Evolutionary conservation across 2,329 filamentous ascomycete species (phyloP), one percentile per base, ranked within the genome.

Genomic region (Sporothrix euskadiensis): DNA sequence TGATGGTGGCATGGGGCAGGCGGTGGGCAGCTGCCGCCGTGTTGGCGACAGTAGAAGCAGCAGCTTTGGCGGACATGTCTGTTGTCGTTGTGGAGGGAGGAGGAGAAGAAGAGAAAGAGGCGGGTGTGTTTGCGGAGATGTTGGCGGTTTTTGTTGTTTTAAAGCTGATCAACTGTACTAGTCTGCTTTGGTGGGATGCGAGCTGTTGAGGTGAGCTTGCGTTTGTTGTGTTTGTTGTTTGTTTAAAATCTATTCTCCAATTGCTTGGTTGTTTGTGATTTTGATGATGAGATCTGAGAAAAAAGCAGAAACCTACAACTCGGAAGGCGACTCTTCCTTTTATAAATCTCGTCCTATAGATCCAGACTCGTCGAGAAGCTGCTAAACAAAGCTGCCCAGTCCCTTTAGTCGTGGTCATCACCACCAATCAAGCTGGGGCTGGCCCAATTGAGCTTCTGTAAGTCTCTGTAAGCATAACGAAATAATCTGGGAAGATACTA

Each of bases 1-100:
- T 88, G 83, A 97, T 91, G 78, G 92, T 92, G 78, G 90, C 90
- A 81, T 91, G 30, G 54, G 87, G 83, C 81, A 88, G 89, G 72
- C 89, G 86, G 88, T 91, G 91, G 78, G 83, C 83, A 77, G 80
- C 83, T 76, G 83, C 86, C 78, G 81, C 76, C 3, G 79, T 74
- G 78, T 81, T 84, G 78, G 82, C 74, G 19, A 63, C 74, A 9
- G 75, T 78, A 80, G 82, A 49, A 71, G 73, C 61, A 71, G 72
- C 26, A 44, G 52, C 44, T 54, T 57, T 75, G 71, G 52, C 63
- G 71, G 16, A 71, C 68, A 41, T 76, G 72, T 73, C 69, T 74
- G 57, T 26, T 72, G 74, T 75, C 63, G 35, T 69, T 4, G 71
- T 26, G 3, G 71, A 30, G 71, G 32, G 7, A 12, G n/a, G 44